phyloP scores from a whole-genome alignment of 2,329 filamentous ascomycete species.

The Ophiostoma sp. region DNA sequence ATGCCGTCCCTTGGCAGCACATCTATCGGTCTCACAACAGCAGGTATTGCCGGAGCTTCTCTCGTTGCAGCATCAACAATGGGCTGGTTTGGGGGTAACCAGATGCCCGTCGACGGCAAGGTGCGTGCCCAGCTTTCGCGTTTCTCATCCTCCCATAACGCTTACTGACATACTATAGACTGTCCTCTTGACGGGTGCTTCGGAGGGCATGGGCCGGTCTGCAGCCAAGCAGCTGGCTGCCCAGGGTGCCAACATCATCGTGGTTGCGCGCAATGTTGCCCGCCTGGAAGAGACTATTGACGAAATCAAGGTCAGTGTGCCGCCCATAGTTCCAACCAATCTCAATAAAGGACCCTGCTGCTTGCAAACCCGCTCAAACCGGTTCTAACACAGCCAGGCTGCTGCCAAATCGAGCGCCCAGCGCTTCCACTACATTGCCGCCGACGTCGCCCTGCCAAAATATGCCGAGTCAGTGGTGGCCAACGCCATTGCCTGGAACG shows the following conservation, averaged over 20 bases:
- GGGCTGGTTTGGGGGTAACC: slow-evolving; percentile 67
- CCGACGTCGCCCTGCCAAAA: slow-evolving; percentile 66
- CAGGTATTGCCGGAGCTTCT: slow-evolving; percentile 32
- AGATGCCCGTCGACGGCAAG: slow-evolving; percentile 79
- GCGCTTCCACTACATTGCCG: slow-evolving; percentile 75
- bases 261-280: slow-evolving; percentile 69
- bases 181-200: slow-evolving; percentile 81
- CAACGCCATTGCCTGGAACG: slow-evolving; percentile 74
- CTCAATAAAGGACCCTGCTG: too few relatives aligned
- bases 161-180: slow-evolving; percentile 52
- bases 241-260: slow-evolving; percentile 80
- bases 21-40: slow-evolving; percentile 29
- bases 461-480: slow-evolving; percentile 66
- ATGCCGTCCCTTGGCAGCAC: slow-evolving; percentile 26
- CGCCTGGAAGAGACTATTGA: slow-evolving; percentile 69
- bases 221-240: slow-evolving; percentile 67
- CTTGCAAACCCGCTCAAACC: too few relatives aligned
- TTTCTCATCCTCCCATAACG: background rate
- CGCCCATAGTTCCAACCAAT: too few relatives aligned
- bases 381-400: slow-evolving; percentile 39
- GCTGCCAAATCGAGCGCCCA: slow-evolving; percentile 65
- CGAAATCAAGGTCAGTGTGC: slow-evolving; percentile 51
- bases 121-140: slow-evolving; percentile 42
- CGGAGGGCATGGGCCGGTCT: slow-evolving; percentile 83
- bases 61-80: slow-evolving; percentile 45